Evolutionary conservation across 805 yeast species (phyloP), one percentile per base, ranked within the genome.

Genomic region (Suhomyces tanzawaensis): DNA sequence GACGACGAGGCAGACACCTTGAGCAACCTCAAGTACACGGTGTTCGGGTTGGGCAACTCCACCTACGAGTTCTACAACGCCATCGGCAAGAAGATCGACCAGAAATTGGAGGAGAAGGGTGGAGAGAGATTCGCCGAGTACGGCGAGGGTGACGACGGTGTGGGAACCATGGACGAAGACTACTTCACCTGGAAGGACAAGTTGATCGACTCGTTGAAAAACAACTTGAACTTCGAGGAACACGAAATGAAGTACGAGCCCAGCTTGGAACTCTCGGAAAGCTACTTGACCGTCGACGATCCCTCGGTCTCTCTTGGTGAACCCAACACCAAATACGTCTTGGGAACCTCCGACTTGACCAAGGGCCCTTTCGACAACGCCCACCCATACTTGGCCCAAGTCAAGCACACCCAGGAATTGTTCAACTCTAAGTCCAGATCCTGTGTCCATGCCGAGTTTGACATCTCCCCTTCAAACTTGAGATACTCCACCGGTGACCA

Each of bases 401-500:
- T 91, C 42, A 48, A 69, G 4, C 41, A 43, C 13, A 59, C 91
- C 6, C 72, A 66, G 46, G 97, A 91, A 64, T 73, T 93, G 41
- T 90, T 90, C 71, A 69, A 70, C 42, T 65, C 79, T 0, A 54
- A 59, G 19, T 65, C 60, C 19, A 82, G 98, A 68, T 81, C 81
- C 48, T 91, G 98, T 67, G 78, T 91, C 42, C 98, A 91, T 58
- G 78, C 83, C 34, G 98, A 93, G 63, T 81, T 91, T 51, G 97
- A 91, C 55, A 65, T 89, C 25, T 73, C 88, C 1, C 77, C 68
- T 19, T 74, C 91, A 3, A 83, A 82, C 53, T 69, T 93, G 55
- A 80, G 82, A 51, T 91, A 91, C 64, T 72, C 91, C 33, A 91
- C 99, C 3, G 99, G 99, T 62, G 99, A 91, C 60, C 98, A 91